Base-by-base conservation (phyloP, 441 rosid genomes). In the Eutrema salsugineum region DNA sequence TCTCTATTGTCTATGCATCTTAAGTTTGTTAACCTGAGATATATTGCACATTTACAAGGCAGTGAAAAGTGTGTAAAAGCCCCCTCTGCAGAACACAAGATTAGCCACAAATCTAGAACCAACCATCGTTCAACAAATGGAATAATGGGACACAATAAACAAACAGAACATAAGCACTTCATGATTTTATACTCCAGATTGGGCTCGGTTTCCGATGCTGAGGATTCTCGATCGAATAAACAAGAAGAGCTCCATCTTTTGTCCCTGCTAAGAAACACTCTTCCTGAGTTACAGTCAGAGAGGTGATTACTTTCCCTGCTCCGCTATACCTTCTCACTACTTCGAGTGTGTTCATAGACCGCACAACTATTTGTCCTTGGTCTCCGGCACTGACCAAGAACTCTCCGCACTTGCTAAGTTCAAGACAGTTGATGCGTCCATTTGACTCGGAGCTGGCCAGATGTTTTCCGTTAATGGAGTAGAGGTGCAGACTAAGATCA, bases 221-320 rank as follows among this genome's bases (percentile, higher is more conserved):
- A 72, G 90, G 80, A 79, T 87, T 93, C 78, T 95, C 97, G 51
- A 95, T 91, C 0, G 98, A 93, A 77, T 95, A 95, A 53, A 95
- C 95, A 68, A 95, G 97, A 83, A 95, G 87, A 79, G 70, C 79
- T 73, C 99, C 99, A 71, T 95, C 99, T 85, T 87, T 95, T 28
- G 97, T 91, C 65, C 99, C 99, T 28, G 94, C 97, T 80, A 95
- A 79, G 87, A 95, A 89, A 82, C 99, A 95, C 56, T 95, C 98
- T 79, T 95, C 97, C 38, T 84, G 89, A 39, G 97, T 95, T 60
- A 95, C 98, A 38, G 82, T 85, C 35, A 95, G 78, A 72, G 95
- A 85, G 14, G 97, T 93, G 55, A 91, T 93, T 54, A 87, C 76
- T 84, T 91, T 95, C 66, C 98, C 99, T 17, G 88, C 86, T 57